Base-by-base conservation (phyloP, 2,329 filamentous ascomycete species). In the Cryoendolithus antarcticus region DNA sequence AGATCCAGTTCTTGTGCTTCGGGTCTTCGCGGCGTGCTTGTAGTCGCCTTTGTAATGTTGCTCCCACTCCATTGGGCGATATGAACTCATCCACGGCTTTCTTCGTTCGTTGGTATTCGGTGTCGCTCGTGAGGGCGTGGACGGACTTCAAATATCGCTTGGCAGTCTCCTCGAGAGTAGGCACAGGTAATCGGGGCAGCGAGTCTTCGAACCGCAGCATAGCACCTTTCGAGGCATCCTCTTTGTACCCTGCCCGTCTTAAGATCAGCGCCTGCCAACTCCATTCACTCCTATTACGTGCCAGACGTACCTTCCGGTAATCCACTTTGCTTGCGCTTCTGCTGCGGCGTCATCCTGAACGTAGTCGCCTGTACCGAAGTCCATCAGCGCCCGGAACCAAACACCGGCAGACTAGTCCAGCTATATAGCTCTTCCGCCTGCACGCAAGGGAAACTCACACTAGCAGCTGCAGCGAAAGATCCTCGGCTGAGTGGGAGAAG, bases 71-170 rank as follows among this genome's bases (percentile, higher is more conserved):
- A 41, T 85, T 86, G 11, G 89, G 85, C 50, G 80, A 79, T 50
- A 94, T 68, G 63, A 98, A 96, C 5, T 88, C 85, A 45, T 84
- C 72, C 29, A 98, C 86, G 27, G 85, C 88, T 57, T 82, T 82
- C 60, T 83, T 81, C 58, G 82, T 88, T 43, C 69, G 65, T 52
- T 80, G 76, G 52, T 77, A 79, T 62, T 91, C 84, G 51, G 66
- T 61, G 30, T 72, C 62, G 32, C 74, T 79, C 44, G 89, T 72
- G 29, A 93, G 69, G 13, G 85, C 81, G 57, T 82, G 77, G 36
- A 93, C 71, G 30, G 79, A 78, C 66, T 86, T 86, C 53, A 91
- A 69, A 62, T 93, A 93, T 47, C 83, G 78, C 46, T 75, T 72
- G 30, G 82, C 75, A 5, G 84, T 91, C 66, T 91, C 84, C 58